phyloP scores from a whole-genome alignment of 441 rosid species.

The Aleurites moluccanus region DNA sequence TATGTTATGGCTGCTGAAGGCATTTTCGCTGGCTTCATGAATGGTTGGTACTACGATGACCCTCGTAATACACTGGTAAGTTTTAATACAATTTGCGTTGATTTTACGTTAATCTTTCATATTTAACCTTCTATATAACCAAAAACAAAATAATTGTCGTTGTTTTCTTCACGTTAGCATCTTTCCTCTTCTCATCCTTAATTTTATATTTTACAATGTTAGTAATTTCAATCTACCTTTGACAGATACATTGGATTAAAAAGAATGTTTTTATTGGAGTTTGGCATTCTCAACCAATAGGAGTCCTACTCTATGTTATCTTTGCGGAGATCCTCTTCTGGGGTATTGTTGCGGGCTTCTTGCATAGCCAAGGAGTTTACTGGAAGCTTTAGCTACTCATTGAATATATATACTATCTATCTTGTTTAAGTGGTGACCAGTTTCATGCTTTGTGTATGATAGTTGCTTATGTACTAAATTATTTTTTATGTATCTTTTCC shows the following conservation, averaged over 20 bases:
- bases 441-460: not conserved
- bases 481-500: not conserved
- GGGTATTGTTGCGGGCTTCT: conserved; percentile 58
- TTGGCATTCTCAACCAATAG: conserved; percentile 66
- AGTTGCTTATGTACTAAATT: not conserved
- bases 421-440: not conserved
- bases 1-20: conserved; percentile 96
- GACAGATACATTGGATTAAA: conserved; percentile 51
- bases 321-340: conserved; percentile 81
- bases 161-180: not conserved
- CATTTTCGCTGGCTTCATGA: conserved; percentile 77
- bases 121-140: not conserved
- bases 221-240: not conserved
- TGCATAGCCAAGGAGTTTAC: conserved; percentile 51
- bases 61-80: conserved; percentile 68
- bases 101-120: not conserved
- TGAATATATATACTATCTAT: not conserved
- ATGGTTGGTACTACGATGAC: conserved; percentile 78
- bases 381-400: conserved; percentile 62
- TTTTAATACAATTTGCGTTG: not conserved
- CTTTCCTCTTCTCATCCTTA: not conserved
- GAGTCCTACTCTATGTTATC: conserved; percentile 64
- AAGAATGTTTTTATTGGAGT: conserved; percentile 61
- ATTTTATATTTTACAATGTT: not conserved
- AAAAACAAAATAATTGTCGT: not conserved